These are phyloP conservation scores for Cladochytrium tenue DNA, from an alignment of 371 early-diverging fungal species.

Conservation along the genomic window DNA sequence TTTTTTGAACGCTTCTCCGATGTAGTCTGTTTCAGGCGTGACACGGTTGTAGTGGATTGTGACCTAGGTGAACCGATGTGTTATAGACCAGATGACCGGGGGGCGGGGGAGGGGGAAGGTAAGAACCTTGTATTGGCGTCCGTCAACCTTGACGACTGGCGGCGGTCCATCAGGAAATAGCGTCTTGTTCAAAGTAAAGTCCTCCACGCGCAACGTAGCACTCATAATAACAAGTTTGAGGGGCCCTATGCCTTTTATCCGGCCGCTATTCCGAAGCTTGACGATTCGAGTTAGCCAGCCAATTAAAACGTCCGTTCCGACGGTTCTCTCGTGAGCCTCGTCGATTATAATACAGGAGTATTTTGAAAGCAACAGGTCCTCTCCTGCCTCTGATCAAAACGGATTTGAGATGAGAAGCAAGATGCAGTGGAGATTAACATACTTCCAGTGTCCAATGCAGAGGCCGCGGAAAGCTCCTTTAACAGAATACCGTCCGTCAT, in stretches of 20 bases:
- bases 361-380: constrained; percentile 83
- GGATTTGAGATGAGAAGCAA: neutral
- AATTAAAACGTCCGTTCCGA: constrained; percentile 97
- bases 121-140: constrained; percentile 80
- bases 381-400: constrained; percentile 17
- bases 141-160: constrained; percentile 92
- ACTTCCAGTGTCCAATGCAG: too few relatives aligned
- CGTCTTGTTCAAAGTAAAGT: constrained; percentile 82
- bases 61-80: constrained; percentile 45
- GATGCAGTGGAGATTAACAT: too few relatives aligned
- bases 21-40: constrained; percentile 66
- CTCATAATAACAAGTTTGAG: constrained; percentile 98
- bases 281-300: constrained; percentile 88
- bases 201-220: constrained; percentile 93
- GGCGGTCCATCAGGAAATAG: constrained; percentile 70
- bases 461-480: constrained; percentile 84
- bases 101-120: neutral
- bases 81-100: neutral
- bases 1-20: constrained; percentile 79
- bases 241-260: constrained; percentile 58
- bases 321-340: constrained; percentile 98
- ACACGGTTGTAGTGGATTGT: constrained; percentile 83
- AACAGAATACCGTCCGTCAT: constrained; percentile 99
- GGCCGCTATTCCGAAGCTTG: constrained; percentile 57
- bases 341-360: constrained; percentile 97